Evolutionary conservation across 805 yeast species (phyloP).

Genomic region (Scheffersomyces amazonensis): DNA sequence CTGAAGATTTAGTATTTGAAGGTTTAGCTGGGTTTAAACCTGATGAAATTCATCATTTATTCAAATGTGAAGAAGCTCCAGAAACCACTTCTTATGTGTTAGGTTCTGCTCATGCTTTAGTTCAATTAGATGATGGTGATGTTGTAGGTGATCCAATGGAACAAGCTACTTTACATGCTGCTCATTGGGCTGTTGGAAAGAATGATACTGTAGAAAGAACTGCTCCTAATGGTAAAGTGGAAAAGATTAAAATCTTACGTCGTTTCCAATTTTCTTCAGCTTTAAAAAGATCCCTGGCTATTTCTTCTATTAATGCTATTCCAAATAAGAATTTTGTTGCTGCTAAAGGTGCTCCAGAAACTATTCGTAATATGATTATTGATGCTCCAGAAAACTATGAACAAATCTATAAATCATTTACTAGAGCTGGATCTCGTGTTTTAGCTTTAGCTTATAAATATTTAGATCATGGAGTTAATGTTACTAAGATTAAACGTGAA

Average conservation of each 20-base stretch:
- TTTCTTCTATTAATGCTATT: constrained; percentile 53
- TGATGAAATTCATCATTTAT: constrained; percentile 52
- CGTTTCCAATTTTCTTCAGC: constrained; percentile 97
- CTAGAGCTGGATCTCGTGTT: constrained; percentile 95
- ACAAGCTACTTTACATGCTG: constrained; percentile 86
- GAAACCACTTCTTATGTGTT: constrained; percentile 64
- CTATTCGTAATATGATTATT: constrained; percentile 72
- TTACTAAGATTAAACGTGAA: constrained; percentile 63
- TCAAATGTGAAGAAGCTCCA: constrained; percentile 63
- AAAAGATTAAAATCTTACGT: constrained; percentile 71
- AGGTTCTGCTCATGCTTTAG: constrained; percentile 96
- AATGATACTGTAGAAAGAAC: constrained; percentile 66
- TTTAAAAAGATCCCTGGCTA: constrained; percentile 89
- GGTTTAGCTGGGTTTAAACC: constrained; percentile 83
- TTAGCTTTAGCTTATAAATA: constrained; percentile 89
- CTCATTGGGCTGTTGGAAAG: constrained; percentile 78
- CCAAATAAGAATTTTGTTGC: constrained; percentile 62
- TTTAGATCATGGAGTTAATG: constrained; percentile 50
- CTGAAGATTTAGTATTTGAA: constrained; percentile 93
- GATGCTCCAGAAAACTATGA: constrained; percentile 79
- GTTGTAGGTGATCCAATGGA: constrained; percentile 99
- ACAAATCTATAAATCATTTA: constrained; percentile 80
- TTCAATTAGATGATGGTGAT: constrained; percentile 92
- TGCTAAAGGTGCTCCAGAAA: constrained; percentile 98
- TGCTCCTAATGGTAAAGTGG: constrained; percentile 22